Evolutionary conservation across 2,329 filamentous ascomycete genomes (phyloP), one percentile per base, ranked within the genome.

Genomic region (Alternaria brassicae): DNA sequence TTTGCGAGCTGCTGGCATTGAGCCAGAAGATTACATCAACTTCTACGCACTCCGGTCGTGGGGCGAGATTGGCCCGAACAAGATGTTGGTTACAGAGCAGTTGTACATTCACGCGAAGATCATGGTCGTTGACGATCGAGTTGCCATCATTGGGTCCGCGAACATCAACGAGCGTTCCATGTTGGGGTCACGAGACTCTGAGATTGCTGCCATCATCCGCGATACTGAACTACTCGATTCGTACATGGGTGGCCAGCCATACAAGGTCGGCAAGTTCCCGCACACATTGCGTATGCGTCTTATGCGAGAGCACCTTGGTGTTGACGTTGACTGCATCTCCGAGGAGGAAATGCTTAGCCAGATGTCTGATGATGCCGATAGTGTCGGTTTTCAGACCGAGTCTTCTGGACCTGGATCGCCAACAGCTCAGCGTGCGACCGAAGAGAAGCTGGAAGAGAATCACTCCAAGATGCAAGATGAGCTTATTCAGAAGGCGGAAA

Each of bases 161-260:
- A 99, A 99, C 75, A 98, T 99, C 82, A 99, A 99, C 71, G 95
- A 99, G 78, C 89, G 95, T 44, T 98, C 94, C 6, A 93, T 98
- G 92, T 79, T 97, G 61, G 95, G 95, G 8, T 90, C 87, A 48
- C 88, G 95, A 71, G 95, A 99, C 77, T 97, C 94, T 0, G 95
- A 99, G 78, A 88, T 91, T 62, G 95, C 94, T 5, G 90, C 93
- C 6, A 86, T 98, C 41, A 91, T 99, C 40, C 88, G 94, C 53
- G 95, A 99, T 75, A 94, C 91, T 1, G 92, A 97, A 75, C 93
- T 97, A 87, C 86, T 97, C 58, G 89, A 88, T 83, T 97, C 93
- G 6, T 91, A 86, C 53, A 98, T 99, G 95, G 93, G 87, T 51
- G 93, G 93, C 36, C 84, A 90, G 70, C 91, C 93, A 5, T 99